Conservation (phyloP, 1,284 basidiomycete genomes). For the Trichosporon ovoides region DNA sequence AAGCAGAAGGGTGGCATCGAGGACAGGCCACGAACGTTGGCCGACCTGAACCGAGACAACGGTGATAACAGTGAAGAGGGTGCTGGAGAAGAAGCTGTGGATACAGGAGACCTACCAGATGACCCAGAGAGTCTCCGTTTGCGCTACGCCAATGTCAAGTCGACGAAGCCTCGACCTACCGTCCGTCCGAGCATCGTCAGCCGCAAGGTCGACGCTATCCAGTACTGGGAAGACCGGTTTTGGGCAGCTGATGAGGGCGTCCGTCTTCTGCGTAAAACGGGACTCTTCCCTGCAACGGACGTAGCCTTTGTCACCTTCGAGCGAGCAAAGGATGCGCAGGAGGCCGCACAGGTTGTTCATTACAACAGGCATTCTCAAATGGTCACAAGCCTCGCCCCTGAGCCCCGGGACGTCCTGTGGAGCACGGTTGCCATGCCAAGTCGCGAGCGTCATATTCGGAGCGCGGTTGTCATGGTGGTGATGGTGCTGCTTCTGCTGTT, state of each 20-base stretch:
- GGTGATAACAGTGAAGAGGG: not conserved
- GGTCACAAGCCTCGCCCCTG: conserved; percentile 72
- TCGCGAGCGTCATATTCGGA: conserved; percentile 58
- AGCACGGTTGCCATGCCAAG: conserved; percentile 69
- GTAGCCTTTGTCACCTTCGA: conserved; percentile 96
- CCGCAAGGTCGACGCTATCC: conserved; percentile 71
- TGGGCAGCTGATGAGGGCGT: conserved; percentile 69
- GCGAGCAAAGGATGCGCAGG: conserved; percentile 88
- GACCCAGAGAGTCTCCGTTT: conserved; percentile 17
- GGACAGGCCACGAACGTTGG: not conserved
- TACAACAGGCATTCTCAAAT: conserved; percentile 63
- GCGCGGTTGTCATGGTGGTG: conserved; percentile 62
- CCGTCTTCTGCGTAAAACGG: conserved; percentile 39
- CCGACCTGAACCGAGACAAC: not conserved
- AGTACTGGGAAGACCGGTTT: conserved; percentile 73
- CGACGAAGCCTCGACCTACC: conserved; percentile 34
- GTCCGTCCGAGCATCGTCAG: conserved; percentile 37
- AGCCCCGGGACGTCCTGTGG: conserved; percentile 96
- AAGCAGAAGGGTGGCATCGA: conserved; percentile 4
- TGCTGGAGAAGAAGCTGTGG: conserved; percentile 39
- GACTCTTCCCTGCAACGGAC: conserved; percentile 69
- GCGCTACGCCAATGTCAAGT: conserved; percentile 28
- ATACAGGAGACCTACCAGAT: conserved; percentile 10
- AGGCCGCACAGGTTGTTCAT: conserved; percentile 80
- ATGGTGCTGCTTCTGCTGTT: conserved; percentile 70